Conservation (phyloP, 192 early-diverging fungal species). For the Coemansia sp. region DNA sequence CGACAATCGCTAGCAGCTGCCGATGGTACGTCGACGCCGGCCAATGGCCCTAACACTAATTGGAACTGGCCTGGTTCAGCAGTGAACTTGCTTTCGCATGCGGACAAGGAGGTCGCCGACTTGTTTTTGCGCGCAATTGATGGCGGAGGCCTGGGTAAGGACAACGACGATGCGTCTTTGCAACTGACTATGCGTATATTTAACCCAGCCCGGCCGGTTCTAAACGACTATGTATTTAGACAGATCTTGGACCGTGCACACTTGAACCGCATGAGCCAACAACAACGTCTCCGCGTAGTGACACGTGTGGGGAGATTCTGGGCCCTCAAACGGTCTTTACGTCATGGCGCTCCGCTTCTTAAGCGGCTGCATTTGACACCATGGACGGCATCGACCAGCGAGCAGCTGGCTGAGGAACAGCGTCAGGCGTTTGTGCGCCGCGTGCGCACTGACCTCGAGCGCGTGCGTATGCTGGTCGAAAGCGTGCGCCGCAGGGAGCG, state of each 20-base stretch:
- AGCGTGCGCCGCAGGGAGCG: slow-evolving; percentile 77
- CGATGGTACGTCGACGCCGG: neutral
- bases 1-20: neutral
- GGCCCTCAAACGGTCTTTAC: slow-evolving; percentile 88
- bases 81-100: slow-evolving; percentile 6
- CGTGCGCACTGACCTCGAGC: slow-evolving; percentile 85
- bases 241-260: slow-evolving; percentile 12
- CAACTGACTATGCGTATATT: slow-evolving; percentile 49
- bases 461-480: slow-evolving; percentile 76
- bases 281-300: slow-evolving; percentile 19
- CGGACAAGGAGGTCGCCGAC: slow-evolving; percentile 11
- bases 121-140: slow-evolving; percentile 14
- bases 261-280: slow-evolving; percentile 8
- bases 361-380: slow-evolving; percentile 97
- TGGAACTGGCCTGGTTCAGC: slow-evolving; percentile 14
- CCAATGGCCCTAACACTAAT: neutral
- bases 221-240: slow-evolving; percentile 42
- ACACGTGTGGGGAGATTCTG: slow-evolving; percentile 84
- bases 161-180: slow-evolving; percentile 37
- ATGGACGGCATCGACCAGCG: slow-evolving; percentile 85
- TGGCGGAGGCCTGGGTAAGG: neutral
- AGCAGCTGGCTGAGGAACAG: slow-evolving; percentile 72
- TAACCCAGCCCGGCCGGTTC: slow-evolving; percentile 42
- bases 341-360: slow-evolving; percentile 90
- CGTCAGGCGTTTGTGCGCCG: slow-evolving; percentile 62